Evolutionary conservation across 768 basidiomycete genomes (phyloP), one percentile per base, ranked within the genome.

Genomic region (Suillus alpinus): DNA sequence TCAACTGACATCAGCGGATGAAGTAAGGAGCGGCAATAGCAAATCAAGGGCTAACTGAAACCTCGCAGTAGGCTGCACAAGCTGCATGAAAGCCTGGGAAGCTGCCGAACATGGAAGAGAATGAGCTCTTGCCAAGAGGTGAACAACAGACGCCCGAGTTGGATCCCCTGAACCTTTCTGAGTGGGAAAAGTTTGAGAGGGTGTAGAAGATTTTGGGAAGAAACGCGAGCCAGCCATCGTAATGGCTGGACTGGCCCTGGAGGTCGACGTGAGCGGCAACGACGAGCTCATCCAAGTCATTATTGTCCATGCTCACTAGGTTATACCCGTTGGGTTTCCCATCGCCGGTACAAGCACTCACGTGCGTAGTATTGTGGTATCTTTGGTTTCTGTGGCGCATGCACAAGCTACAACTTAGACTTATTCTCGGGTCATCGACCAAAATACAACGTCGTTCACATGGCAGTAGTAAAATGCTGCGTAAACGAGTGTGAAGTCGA

Each of bases 31-130:
- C 14, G 90, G 90, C 72, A 92, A 78, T 70, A 92, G 76, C 77
- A 86, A 87, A 78, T 92, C 90, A 66, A 92, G 83, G 69, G 90
- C 90, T 74, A 92, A 83, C 80, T 91, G 89, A 75, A 92, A 92
- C 64, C 89, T 84, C 75, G 87, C 82, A 56, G 83, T 85, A 23
- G 86, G 86, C 71, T 88, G 88, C 23, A 92, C 88, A 60, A 91
- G 83, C 72, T 90, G 87, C 39, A 80, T 76, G 72, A 91, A 92
- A 0, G 89, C 87, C 68, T 87, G 84, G 46, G 88, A 87, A 7
- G 87, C 89, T 16, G 87, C 86, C 58, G 88, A 90, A 75, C 91
- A 92, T 44, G 91, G 88, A 60, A 89, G 76, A 62, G 84, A 78
- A 73, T 84, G 84, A 9, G 88, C 88, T 71, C 80, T 81, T 36